Base-by-base conservation (phyloP, 495 filamentous ascomycete genomes). In the Penicillium crystallinum region DNA sequence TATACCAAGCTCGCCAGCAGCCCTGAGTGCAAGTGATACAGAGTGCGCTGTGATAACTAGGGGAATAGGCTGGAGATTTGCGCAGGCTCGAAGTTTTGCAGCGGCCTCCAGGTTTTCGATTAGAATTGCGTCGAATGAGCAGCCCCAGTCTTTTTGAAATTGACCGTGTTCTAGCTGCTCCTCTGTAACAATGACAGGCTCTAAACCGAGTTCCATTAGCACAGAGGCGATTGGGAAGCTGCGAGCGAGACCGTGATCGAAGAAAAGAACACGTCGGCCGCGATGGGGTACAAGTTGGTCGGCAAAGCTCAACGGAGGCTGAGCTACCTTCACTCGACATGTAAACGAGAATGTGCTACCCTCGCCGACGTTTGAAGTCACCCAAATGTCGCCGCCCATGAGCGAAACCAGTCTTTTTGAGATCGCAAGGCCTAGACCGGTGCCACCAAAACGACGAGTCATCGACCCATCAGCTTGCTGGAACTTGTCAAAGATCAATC, bases 391-490 rank as follows among this genome's bases (percentile, higher is more conserved):
- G 12, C 90, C 90, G 21, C 82, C 81, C 90, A 95, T 93, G 5
- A 92, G 67, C 52, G 89, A 83, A 6, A 91, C 81, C 2, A 95
- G 72, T 34, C 79, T 76, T 58, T 90, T 89, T 58, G 80, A 86
- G 43, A 92, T 91, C 4, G 87, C 85, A 42, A 91, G 67, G 4
- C 89, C 88, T 2, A 91, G 63, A 4, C 88, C 88, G 7, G 88
- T 92, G 1, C 89, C 89, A 15, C 87, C 88, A 66, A 88, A 91
- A 8, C 80, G 78, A 18, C 87, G 76, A 18, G 86, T 87, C 95
- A 91, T 96, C 5, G 90, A 95, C 18, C 91, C 91, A 69, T 96
- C 91, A 14, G 91, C 91, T 72, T 92, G 88, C 52, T 83, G 86
- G 64, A 92, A 95, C 11, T 90, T 90, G 47, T 86, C 83, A 68